Conservation (phyloP, 208 protist genomes). For the Trypanosoma boissoni region DNA sequence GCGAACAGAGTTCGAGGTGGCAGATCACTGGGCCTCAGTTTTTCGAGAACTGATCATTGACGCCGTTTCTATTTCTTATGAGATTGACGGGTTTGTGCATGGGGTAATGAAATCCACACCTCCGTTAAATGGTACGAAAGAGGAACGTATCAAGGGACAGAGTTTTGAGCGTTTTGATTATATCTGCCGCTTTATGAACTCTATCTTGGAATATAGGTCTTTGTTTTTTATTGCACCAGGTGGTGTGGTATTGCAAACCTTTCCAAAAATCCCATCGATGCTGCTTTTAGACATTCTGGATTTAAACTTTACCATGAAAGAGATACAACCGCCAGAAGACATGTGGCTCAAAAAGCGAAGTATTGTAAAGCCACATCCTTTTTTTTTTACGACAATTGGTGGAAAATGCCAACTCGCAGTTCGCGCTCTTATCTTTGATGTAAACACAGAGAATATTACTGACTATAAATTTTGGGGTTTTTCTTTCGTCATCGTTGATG, state of each 20-base stretch:
- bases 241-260: slow-evolving; percentile 42
- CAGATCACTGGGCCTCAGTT: slow-evolving; percentile 21
- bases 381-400: slow-evolving; percentile 4
- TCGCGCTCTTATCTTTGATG: slow-evolving; percentile 48
- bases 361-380: slow-evolving; percentile 31
- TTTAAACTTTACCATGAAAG: background rate
- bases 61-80: slow-evolving; percentile 24
- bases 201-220: background rate
- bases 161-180: slow-evolving; percentile 29
- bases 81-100: slow-evolving; percentile 49
- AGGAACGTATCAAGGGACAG: slow-evolving; percentile 30
- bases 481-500: slow-evolving; percentile 29
- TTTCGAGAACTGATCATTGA: slow-evolving; percentile 41
- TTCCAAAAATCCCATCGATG: slow-evolving; percentile 15
- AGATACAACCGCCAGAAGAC: slow-evolving; percentile 18
- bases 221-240: slow-evolving; percentile 43
- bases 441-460: background rate
- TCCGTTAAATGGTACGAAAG: slow-evolving; percentile 17
- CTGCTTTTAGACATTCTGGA: slow-evolving; percentile 29
- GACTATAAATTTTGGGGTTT: slow-evolving; percentile 75
- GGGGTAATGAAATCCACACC: slow-evolving; percentile 35
- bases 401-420: slow-evolving; percentile 39
- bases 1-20: slow-evolving; percentile 15
- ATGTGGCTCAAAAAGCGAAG: slow-evolving; percentile 20
- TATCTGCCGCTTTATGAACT: slow-evolving; percentile 12